Conservation (phyloP, 768 basidiomycete genomes). For the Collybia nuda region DNA sequence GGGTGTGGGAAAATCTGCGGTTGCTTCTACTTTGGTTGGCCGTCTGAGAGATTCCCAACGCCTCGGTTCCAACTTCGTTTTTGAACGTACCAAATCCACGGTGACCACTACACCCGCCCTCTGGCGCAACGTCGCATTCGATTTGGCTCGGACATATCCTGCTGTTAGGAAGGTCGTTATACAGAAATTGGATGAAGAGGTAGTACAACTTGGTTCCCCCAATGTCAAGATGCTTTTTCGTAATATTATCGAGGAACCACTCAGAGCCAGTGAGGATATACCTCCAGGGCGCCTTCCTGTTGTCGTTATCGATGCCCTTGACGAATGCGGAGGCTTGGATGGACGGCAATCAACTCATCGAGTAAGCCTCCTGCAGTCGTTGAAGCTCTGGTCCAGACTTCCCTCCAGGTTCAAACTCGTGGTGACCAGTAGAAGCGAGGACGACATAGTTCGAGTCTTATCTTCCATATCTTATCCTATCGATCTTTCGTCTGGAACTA, state of each 20-base stretch:
- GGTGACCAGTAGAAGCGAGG: constrained; percentile 2
- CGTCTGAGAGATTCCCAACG: constrained; percentile 1
- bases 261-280: neutral
- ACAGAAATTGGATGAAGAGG: neutral
- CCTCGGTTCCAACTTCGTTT: constrained; percentile 15
- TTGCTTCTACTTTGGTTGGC: constrained; percentile 15
- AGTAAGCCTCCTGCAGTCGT: neutral
- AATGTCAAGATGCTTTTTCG: neutral
- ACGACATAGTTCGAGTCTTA: neutral
- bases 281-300: constrained; percentile 1
- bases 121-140: constrained; percentile 16
- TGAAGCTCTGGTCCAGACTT: neutral
- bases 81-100: constrained; percentile 8
- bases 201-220: neutral
- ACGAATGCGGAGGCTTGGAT: constrained; percentile 17
- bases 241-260: neutral
- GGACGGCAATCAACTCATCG: neutral
- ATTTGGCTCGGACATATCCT: constrained; percentile 9
- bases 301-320: constrained; percentile 24
- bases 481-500: neutral
- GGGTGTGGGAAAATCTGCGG: constrained; percentile 22
- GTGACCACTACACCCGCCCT: constrained; percentile 14
- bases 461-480: neutral
- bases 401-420: constrained; percentile 3
- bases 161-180: neutral